Conservation (phyloP, 192 early-diverging fungal species). For the Dissophora globulifera region DNA sequence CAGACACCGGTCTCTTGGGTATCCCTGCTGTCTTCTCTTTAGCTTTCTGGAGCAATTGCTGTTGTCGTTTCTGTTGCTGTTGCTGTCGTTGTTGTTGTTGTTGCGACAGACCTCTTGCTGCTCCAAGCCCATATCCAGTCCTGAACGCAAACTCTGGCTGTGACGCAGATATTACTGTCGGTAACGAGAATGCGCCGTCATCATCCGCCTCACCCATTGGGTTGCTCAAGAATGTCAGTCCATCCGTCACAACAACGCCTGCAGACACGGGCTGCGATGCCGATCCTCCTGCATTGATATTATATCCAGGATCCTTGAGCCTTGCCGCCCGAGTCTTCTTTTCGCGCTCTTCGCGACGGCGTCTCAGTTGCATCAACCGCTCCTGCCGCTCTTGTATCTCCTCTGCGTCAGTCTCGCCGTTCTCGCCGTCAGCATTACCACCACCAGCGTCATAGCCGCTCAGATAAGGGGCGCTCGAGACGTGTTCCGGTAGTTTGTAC, state of each 20-base stretch:
- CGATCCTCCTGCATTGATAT: slow-evolving; percentile 18
- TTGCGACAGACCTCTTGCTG: not conserved
- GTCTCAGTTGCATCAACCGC: slow-evolving; percentile 6
- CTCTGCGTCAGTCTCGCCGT: slow-evolving; percentile 1
- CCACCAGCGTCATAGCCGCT: not conserved
- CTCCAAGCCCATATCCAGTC: not conserved
- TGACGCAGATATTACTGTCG: slow-evolving; percentile 21
- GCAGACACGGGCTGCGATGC: slow-evolving; percentile 30
- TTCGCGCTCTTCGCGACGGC: slow-evolving; percentile 14
- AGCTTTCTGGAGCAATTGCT: no score
- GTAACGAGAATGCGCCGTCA: slow-evolving; percentile 26
- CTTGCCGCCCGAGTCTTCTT: not conserved
- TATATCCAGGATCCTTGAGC: slow-evolving; percentile 14
- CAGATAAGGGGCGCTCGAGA: not conserved
- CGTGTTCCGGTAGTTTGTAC: not conserved
- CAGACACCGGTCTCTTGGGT: not conserved
- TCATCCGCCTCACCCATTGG: slow-evolving; percentile 16
- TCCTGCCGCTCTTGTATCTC: slow-evolving; percentile 5
- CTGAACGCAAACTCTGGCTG: not conserved
- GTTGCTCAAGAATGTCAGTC: not conserved
- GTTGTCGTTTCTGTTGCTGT: not conserved
- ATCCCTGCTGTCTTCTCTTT: no score
- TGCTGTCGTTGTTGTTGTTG: not conserved
- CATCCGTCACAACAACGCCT: slow-evolving; percentile 3
- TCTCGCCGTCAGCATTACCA: not conserved